Percentiles rank a stretch among this genome's conserved stretches.
phyloP scores from a whole-genome alignment of 2,329 filamentous ascomycete genomes.

The Ceratocystis cubensis region DNA sequence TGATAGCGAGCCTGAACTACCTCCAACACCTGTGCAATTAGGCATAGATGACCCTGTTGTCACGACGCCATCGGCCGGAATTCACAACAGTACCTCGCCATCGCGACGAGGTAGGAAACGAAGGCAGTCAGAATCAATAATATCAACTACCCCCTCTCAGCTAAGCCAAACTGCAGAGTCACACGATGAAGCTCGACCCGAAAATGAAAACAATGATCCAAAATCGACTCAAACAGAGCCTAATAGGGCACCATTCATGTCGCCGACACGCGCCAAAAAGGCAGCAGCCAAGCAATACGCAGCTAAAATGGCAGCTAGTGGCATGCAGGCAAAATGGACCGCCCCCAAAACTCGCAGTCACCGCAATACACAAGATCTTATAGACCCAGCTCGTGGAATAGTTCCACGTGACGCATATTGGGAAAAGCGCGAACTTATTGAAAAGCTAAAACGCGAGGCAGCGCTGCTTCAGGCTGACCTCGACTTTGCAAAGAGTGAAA shows the following conservation, averaged over 20 bases:
- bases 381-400: conserved; percentile 32
- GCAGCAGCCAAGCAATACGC: neutral
- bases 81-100: conserved; percentile 29
- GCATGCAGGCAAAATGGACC: conserved; percentile 15
- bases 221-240: neutral
- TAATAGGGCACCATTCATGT: neutral
- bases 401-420: conserved; percentile 32
- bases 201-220: neutral
- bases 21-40: conserved; percentile 41
- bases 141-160: conserved; percentile 36
- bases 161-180: conserved; percentile 23
- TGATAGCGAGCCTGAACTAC: conserved; percentile 42
- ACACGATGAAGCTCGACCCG: neutral
- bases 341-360: neutral
- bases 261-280: conserved; percentile 14
- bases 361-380: conserved; percentile 24
- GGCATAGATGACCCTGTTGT: conserved; percentile 40
- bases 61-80: conserved; percentile 44
- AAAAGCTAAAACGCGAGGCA: conserved; percentile 44
- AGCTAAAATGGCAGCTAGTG: conserved; percentile 10
- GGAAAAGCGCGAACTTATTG: conserved; percentile 40
- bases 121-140: conserved; percentile 7
- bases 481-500: conserved; percentile 44
- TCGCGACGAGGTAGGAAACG: conserved; percentile 9
- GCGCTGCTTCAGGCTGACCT: conserved; percentile 46